Conservation (phyloP, 345 rosid genomes). For the Mangifera indica region DNA sequence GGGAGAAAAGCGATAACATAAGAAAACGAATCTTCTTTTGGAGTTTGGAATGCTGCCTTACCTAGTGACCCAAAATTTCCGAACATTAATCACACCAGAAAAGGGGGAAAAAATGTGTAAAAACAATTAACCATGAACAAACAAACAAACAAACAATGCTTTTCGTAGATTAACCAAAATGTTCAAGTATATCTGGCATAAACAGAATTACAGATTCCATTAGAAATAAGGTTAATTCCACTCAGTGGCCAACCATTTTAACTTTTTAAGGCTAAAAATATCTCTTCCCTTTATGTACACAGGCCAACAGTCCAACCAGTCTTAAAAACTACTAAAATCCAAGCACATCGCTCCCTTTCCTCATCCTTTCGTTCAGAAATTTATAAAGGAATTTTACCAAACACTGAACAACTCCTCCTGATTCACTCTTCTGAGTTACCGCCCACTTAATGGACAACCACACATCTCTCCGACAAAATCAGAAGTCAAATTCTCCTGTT, state of each 20-base stretch:
- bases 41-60: too few species aligned
- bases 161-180: conserved; percentile 5
- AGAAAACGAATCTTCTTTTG: too few species aligned
- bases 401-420: conserved; percentile 24
- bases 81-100: too few species aligned
- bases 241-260: conserved; percentile 24
- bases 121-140: background rate
- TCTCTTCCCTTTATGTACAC: conserved; percentile 63
- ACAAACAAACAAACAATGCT: background rate
- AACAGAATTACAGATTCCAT: conserved; percentile 23
- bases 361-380: conserved; percentile 28
- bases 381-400: conserved; percentile 25
- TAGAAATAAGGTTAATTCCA: conserved; percentile 20
- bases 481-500: conserved; percentile 89
- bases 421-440: conserved; percentile 17
- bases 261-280: conserved; percentile 30
- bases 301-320: conserved; percentile 39
- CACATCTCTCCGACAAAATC: conserved; percentile 34
- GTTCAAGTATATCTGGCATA: conserved; percentile 9
- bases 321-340: conserved; percentile 19
- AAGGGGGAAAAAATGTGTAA: too few species aligned
- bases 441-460: conserved; percentile 15
- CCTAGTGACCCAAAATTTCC: too few species aligned
- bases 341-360: conserved; percentile 31
- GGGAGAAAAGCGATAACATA: too few species aligned